Evolutionary conservation across 345 rosid genomes (phyloP), one percentile per base, ranked within the genome.

Genomic region (Microthlaspi erraticum): DNA sequence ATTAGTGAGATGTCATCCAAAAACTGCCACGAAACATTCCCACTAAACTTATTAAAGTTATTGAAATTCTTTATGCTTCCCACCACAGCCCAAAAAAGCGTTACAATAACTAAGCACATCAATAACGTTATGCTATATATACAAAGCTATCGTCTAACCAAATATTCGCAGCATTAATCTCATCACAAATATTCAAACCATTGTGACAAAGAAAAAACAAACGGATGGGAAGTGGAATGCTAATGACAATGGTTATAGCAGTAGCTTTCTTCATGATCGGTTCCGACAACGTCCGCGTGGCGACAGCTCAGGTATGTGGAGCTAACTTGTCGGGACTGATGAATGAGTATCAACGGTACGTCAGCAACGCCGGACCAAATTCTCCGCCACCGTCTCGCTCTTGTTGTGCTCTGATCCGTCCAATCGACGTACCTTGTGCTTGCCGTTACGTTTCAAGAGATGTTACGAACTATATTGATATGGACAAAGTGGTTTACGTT

Each of bases 401-500:
- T 66, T 50, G 85, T 77, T 72, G 44, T 48, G 8, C 53, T 6
- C 18, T 44, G 10, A 66, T 79, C 5, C 74, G 45, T 72, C 46
- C 51, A 0, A 46, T 72, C 8, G 78, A 81, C 39, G 26, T 79
- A 17, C 64, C 71, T 11, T 82, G 88, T 46, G 6, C 68, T 1
- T 80, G 85, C 67, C 17, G 32, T 38, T 65, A 70, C 36, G 43
- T 83, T 14, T 73, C 84, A 10, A 29, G 54, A 18, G 74, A 69
- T 4, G 42, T 77, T 17, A 71, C 46, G 65, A 67, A 42, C 52
- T 6, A 54, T 45, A 39, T 81, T 36, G 82, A 81, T 70, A 71
- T 81, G 85, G 67, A 66, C 16, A 85, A 85, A 73, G 84, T 78
- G 8, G 81, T 70, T 32, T 74, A 71, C 9, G 81, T 81, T 38